Conservation (phyloP, 768 basidiomycete genomes). For the Fomitopsis pulvina region DNA sequence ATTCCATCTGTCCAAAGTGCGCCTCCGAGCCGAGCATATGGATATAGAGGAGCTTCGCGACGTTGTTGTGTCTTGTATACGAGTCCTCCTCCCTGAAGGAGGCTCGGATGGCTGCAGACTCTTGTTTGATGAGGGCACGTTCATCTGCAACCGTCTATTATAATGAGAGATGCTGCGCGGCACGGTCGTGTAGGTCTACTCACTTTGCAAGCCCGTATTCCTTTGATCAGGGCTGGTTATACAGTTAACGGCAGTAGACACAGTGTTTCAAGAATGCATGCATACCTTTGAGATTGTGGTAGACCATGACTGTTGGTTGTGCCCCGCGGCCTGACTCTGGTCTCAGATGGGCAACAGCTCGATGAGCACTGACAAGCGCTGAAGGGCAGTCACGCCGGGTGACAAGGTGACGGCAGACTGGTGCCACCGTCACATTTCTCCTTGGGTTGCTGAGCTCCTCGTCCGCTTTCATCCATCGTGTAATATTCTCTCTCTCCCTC, state of each 20-base stretch:
- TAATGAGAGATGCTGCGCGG: conserved; percentile 15
- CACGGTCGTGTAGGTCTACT: conserved; percentile 1
- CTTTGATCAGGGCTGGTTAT: conserved; percentile 86
- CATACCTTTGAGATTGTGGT: conserved; percentile 82
- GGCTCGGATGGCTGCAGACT: conserved; percentile 93
- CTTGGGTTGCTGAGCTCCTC: not conserved
- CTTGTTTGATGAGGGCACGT: conserved; percentile 92
- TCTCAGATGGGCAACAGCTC: not conserved
- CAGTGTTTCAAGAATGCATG: conserved; percentile 25
- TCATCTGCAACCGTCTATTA: conserved; percentile 94
- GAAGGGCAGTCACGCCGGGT: not conserved
- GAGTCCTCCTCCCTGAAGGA: conserved; percentile 98
- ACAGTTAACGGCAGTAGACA: conserved; percentile 16
- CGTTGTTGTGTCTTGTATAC: conserved; percentile 91
- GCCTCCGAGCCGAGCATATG: conserved; percentile 99
- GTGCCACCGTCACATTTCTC: not conserved
- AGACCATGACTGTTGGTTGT: conserved; percentile 46
- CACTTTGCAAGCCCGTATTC: conserved; percentile 93
- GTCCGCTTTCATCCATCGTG: not conserved
- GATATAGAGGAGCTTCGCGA: conserved; percentile 97
- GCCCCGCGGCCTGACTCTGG: not conserved
- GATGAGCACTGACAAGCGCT: not conserved
- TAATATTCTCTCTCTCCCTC: not conserved
- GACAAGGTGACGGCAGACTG: not conserved
- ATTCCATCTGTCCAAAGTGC: conserved; percentile 99